Evolutionary conservation across 139 green algal species (phyloP), one percentile per base, ranked within the genome.

Genomic region (Chlamydomonas schloesseri): DNA sequence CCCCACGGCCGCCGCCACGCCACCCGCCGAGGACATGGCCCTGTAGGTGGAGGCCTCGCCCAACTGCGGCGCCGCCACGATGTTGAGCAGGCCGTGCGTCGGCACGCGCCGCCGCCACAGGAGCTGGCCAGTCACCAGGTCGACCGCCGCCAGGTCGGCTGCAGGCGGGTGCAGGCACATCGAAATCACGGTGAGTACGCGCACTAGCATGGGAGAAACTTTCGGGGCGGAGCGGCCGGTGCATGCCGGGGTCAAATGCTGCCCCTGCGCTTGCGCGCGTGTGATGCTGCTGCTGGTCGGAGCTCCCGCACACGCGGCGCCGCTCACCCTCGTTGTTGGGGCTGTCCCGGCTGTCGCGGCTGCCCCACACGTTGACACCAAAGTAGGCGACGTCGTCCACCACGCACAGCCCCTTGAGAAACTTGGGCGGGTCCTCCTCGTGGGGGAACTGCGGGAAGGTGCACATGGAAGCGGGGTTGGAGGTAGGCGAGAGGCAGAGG

Each of bases 341-440:
- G 78, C 86, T 74, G 37, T 88, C 65, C 5, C 93, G 79, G 3
- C 77, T 26, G 20, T 50, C 64, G 0, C 71, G 36, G 4, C 46
- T 46, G 0, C 76, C 70, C 71, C 68, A 90, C 37, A 83, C 82
- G 37, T 87, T 89, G n/a, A 97, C 88, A 42, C 95, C 95, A 87
- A 97, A 96, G 73, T 95, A 97, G 4, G 95, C 95, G 6, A 97
- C 82, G 73, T 94, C 92, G 71, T 96, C 95, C 29, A 96, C 86
- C 9, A 97, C 92, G 10, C 82, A 68, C 26, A 97, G 78, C 0
- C 95, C 95, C 75, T 97, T 97, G 4, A 97, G 89, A 88, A 94
- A 97, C 31, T 83, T 83, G 28, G n/a, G 0, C 24, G 73, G 60
- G 20, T 67, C n/a, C 78, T 70, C 80, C 21, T 36, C 33, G 9